These are phyloP conservation scores for Quercus tomentella DNA, from an alignment of 331 rosid species.

Conservation along the genomic window DNA sequence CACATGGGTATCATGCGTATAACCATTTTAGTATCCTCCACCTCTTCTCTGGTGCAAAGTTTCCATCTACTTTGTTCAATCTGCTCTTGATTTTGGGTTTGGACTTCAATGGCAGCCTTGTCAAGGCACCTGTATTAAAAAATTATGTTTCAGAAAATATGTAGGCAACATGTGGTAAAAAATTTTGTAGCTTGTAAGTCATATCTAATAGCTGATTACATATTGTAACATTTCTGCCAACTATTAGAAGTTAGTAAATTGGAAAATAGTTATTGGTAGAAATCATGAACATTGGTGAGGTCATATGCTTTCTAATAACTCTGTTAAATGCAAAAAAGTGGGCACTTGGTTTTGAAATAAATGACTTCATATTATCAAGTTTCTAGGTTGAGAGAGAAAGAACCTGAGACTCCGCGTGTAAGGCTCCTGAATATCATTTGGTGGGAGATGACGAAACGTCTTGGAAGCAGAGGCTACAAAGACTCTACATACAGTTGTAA, in stretches of 20 bases:
- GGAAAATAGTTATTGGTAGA: too few relatives aligned
- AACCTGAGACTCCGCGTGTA: conserved; percentile 15
- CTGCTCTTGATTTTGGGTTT: neutral
- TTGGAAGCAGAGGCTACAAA: conserved; percentile 23
- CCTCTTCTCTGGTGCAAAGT: conserved; percentile 18
- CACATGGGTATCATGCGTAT: conserved; percentile 26
- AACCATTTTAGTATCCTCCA: conserved; percentile 16
- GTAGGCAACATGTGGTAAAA: too few relatives aligned
- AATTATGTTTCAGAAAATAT: too few relatives aligned
- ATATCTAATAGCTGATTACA: too few relatives aligned
- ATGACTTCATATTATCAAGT: too few relatives aligned
- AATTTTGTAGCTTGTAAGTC: too few relatives aligned
- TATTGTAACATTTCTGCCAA: too few relatives aligned
- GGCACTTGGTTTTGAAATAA: too few relatives aligned
- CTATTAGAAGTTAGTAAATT: too few relatives aligned
- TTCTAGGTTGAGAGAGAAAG: neutral
- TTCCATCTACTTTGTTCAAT: conserved; percentile 8
- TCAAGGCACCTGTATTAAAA: conserved; percentile 17
- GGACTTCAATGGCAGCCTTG: conserved; percentile 19
- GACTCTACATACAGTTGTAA: conserved; percentile 13
- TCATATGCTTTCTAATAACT: too few relatives aligned
- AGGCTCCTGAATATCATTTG: neutral
- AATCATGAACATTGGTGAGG: too few relatives aligned
- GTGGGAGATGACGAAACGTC: neutral
- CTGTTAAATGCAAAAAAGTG: too few relatives aligned